A percentile compares a stretch with the other conserved stretches of the same genome.
Conservation (phyloP, 2,329 filamentous ascomycete genomes). For the Lomentospora prolificans region DNA sequence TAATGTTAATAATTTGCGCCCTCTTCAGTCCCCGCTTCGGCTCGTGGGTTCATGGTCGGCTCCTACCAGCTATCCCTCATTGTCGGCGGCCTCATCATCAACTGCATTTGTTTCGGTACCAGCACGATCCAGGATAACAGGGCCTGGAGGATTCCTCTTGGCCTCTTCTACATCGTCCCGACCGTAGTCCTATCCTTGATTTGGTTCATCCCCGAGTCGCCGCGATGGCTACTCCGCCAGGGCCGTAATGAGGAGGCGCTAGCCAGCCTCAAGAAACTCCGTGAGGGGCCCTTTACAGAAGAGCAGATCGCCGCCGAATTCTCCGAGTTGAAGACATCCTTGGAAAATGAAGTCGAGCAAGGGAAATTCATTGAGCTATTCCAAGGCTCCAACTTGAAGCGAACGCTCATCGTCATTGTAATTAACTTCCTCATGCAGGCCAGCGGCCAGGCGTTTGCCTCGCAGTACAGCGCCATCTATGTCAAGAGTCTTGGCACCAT, state of each 20-base stretch:
- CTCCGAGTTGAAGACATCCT: conserved; percentile 13
- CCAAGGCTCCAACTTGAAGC: conserved; percentile 13
- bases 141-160: conserved; percentile 34
- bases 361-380: conserved; percentile 17
- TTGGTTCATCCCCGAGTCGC: conserved; percentile 31
- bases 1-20: neutral
- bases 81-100: conserved; percentile 14
- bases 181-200: conserved; percentile 24
- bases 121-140: conserved; percentile 13
- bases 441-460: conserved; percentile 21
- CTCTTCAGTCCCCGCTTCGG: conserved; percentile 16
- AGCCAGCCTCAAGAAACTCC: conserved; percentile 21
- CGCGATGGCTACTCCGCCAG: conserved; percentile 26
- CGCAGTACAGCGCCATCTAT: conserved; percentile 20
- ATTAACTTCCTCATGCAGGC: conserved; percentile 23
- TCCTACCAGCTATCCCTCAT: conserved; percentile 23
- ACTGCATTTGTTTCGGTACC: conserved; percentile 19
- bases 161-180: conserved; percentile 31
- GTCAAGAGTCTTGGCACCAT: conserved; percentile 16
- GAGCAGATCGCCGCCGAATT: conserved; percentile 18
- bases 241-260: conserved; percentile 25
- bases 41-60: conserved; percentile 23
- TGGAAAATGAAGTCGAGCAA: conserved; percentile 14
- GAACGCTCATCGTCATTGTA: conserved; percentile 17
- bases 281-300: conserved; percentile 18